Evolutionary conservation across 176 grass and related monocot species (phyloP).

Genomic region (Carex parvula): DNA sequence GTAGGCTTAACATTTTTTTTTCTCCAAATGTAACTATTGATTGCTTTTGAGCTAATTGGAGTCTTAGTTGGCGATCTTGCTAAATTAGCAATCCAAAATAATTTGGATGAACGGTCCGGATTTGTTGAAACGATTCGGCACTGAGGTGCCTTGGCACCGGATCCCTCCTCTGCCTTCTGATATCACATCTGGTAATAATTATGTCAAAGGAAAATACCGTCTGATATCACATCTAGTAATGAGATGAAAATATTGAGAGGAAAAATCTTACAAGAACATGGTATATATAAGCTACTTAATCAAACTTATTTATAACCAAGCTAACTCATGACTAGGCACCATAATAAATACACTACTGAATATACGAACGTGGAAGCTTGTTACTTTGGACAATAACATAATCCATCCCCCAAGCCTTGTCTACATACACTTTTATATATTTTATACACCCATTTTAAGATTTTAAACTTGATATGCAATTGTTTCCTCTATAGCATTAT

Average conservation of each 20-base stretch:
- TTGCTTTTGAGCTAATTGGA: neutral
- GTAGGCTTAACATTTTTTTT: neutral
- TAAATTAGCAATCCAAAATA: neutral
- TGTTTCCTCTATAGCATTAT: slow-evolving; percentile 9
- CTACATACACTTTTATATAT: neutral
- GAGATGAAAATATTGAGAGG: neutral
- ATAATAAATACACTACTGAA: neutral
- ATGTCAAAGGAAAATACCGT: neutral
- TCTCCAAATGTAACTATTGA: neutral
- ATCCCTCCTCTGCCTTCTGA: too few species aligned
- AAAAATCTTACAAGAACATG: neutral
- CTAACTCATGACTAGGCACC: neutral
- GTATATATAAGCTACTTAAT: neutral
- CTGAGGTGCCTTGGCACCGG: too few species aligned
- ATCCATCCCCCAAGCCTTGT: neutral
- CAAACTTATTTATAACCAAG: neutral
- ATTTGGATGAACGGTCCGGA: too few species aligned
- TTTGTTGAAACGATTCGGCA: too few species aligned
- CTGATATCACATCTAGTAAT: neutral
- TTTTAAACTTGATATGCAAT: neutral
- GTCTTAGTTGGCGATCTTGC: neutral
- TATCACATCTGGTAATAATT: too few species aligned
- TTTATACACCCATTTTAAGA: slow-evolving; percentile 11
- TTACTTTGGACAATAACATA: neutral
- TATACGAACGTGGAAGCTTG: neutral